Evolutionary conservation across 2,329 filamentous ascomycete species (phyloP).

Genomic region (Cladophialophora immunda): DNA sequence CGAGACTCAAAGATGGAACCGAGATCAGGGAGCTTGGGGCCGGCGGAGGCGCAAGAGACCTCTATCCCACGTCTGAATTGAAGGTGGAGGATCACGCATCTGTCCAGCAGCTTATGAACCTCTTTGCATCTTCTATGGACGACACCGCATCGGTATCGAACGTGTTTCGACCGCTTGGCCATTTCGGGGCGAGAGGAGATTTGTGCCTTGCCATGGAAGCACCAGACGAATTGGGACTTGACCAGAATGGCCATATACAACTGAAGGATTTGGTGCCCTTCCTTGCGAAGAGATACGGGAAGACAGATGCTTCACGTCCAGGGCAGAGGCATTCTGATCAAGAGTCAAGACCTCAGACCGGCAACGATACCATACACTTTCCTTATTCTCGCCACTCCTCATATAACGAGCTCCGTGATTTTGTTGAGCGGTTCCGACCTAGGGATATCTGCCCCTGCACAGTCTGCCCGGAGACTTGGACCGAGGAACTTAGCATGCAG

Average conservation of each 20-base stretch:
- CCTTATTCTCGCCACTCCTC: slow-evolving; percentile 92
- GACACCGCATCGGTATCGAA: slow-evolving; percentile 43
- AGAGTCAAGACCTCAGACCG: background rate
- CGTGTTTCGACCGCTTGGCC: slow-evolving; percentile 26
- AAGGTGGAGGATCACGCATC: slow-evolving; percentile 62
- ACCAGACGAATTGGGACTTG: slow-evolving; percentile 49
- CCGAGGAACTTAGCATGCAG: slow-evolving; percentile 68
- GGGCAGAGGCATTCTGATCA: background rate
- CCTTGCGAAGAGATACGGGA: slow-evolving; percentile 20
- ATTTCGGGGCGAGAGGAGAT: slow-evolving; percentile 40
- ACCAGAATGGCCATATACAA: slow-evolving; percentile 49
- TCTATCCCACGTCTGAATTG: slow-evolving; percentile 73
- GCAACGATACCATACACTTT: slow-evolving; percentile 60
- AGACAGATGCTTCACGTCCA: background rate
- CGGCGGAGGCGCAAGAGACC: slow-evolving; percentile 80
- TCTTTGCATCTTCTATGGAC: slow-evolving; percentile 56
- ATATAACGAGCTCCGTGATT: slow-evolving; percentile 76
- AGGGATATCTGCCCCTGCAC: slow-evolving; percentile 86
- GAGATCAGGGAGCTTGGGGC: slow-evolving; percentile 77
- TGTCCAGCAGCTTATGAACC: slow-evolving; percentile 61
- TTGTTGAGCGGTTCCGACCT: slow-evolving; percentile 74
- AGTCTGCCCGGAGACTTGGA: slow-evolving; percentile 71
- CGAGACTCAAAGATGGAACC: slow-evolving; percentile 65
- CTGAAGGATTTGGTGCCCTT: slow-evolving; percentile 46
- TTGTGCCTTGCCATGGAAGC: slow-evolving; percentile 50